phyloP scores from a whole-genome alignment of 306 rosid genomes.

The Psophocarpus tetragonolobus region DNA sequence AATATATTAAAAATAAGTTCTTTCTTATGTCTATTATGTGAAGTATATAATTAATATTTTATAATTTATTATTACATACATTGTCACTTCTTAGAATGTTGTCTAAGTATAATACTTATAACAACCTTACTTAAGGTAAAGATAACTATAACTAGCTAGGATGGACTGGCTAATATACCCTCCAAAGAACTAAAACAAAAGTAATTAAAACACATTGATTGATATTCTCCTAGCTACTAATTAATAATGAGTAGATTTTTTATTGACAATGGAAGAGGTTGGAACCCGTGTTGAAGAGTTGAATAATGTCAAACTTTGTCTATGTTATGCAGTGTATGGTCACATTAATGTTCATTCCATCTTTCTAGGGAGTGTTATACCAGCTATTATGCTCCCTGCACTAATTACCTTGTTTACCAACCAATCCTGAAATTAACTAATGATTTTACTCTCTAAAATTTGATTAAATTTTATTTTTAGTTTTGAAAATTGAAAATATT shows the following conservation, averaged over 20 bases:
- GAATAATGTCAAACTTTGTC: conserved; percentile 67
- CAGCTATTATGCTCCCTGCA: conserved; percentile 75
- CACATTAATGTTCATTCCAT: conserved; percentile 72
- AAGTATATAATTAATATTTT: neutral
- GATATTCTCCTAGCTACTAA: neutral
- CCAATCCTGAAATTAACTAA: conserved; percentile 56
- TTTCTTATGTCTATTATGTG: neutral
- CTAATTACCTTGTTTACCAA: conserved; percentile 81
- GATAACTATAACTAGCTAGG: neutral
- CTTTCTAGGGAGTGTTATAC: conserved; percentile 66
- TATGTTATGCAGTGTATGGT: conserved; percentile 41
- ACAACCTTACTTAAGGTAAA: neutral
- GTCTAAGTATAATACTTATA: neutral
- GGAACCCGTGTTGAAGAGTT: conserved; percentile 72
- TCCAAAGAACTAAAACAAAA: neutral
- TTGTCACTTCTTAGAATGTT: neutral
- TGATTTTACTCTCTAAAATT: no score
- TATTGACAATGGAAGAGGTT: conserved; percentile 36
- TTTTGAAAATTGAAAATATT: no score
- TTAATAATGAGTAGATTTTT: conserved; percentile 11
- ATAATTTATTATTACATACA: neutral
- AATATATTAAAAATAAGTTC: neutral
- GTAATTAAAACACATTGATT: neutral
- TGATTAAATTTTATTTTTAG: no score
- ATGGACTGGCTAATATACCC: neutral